Conservation (phyloP, 169 alveolate genomes). For the Plasmodium sp. region DNA sequence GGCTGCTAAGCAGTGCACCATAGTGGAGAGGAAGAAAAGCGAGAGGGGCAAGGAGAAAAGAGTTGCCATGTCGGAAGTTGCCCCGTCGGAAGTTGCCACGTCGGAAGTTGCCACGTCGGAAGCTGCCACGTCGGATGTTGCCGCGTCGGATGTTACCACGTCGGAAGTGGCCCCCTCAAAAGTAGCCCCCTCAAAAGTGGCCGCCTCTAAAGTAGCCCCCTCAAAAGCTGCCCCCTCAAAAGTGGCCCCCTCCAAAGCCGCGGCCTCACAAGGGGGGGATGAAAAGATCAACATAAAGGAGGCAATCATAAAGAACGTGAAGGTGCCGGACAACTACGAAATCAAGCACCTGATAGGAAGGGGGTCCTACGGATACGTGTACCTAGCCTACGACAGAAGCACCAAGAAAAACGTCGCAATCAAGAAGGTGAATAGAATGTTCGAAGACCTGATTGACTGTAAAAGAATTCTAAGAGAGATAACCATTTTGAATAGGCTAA, state of each 20-base stretch:
- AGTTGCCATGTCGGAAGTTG: not conserved
- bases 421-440: constrained; percentile 95
- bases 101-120: no score
- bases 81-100: no score
- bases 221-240: no score
- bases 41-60: not conserved
- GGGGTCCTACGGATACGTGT: constrained; percentile 95
- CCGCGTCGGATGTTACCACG: not conserved
- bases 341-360: constrained; percentile 92
- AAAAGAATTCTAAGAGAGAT: constrained; percentile 96
- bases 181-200: no score
- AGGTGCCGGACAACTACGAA: constrained; percentile 89
- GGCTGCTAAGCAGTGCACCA: not conserved
- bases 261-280: not conserved
- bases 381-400: constrained; percentile 89
- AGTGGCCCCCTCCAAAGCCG: not conserved
- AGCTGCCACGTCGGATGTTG: no score
- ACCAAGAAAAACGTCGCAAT: constrained; percentile 94
- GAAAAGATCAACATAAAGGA: constrained; percentile 63
- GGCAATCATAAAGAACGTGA: constrained; percentile 56
- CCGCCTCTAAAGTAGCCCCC: no score
- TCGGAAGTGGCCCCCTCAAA: not conserved
- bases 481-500: constrained; percentile 93
- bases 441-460: constrained; percentile 97
- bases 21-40: not conserved